These are phyloP conservation scores for Ramaria sp. DNA, from an alignment of 768 basidiomycete genomes.

Conservation along the genomic window DNA sequence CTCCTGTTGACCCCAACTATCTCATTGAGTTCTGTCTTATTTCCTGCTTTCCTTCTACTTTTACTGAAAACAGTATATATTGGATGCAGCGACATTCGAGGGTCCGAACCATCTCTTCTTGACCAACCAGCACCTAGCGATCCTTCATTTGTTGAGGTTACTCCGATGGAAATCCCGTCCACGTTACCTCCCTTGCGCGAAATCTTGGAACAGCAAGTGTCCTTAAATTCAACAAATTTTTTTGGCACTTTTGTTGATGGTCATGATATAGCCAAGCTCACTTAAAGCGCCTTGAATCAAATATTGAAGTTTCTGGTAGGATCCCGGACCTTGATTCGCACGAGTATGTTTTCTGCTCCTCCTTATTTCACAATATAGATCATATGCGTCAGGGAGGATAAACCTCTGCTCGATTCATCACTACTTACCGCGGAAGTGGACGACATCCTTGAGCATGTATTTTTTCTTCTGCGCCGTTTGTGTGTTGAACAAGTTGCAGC, in stretches of 20 bases:
- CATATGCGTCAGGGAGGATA: not conserved
- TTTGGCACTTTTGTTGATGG: not conserved
- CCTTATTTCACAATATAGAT: not conserved
- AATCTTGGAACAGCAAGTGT: constrained; percentile 1
- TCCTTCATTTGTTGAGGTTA: not conserved
- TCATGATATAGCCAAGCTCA: not conserved
- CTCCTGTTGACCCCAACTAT: constrained; percentile 6
- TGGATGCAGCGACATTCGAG: not conserved
- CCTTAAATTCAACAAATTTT: not conserved
- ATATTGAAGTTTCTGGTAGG: not conserved
- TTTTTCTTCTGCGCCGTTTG: not conserved
- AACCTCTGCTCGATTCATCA: constrained; percentile 3
- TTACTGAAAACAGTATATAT: not conserved
- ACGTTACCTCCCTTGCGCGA: constrained; percentile 1
- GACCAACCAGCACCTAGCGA: constrained; percentile 7
- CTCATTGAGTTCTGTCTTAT: constrained; percentile 2
- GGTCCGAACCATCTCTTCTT: not conserved
- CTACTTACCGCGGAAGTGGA: constrained; percentile 3
- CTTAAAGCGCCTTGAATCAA: not conserved
- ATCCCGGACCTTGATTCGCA: not conserved
- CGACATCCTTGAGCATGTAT: constrained; percentile 9
- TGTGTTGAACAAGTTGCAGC: constrained; percentile 10
- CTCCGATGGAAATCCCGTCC: not conserved
- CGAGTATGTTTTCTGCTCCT: not conserved
- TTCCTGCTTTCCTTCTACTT: not conserved